Evolutionary conservation across 495 filamentous ascomycete genomes (phyloP).

Genomic region (Rusavskia elegans): DNA sequence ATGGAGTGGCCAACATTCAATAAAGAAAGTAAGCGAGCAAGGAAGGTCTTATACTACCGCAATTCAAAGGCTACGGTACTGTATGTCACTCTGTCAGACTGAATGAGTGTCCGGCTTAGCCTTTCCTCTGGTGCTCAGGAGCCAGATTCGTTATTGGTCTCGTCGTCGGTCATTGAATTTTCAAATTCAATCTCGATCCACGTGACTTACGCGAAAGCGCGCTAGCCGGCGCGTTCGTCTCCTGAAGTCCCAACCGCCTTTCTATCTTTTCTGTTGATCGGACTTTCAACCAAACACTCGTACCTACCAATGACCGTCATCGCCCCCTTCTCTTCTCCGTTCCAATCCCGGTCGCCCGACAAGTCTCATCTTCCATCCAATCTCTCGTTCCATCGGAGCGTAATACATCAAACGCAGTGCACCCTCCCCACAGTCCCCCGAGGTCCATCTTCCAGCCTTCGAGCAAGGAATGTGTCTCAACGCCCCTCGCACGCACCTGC

Average conservation of each 20-base stretch:
- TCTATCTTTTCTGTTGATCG: too few relatives aligned
- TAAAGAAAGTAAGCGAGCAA: too few relatives aligned
- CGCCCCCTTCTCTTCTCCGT: neutral
- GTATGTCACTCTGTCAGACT: neutral
- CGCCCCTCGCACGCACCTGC: conserved; percentile 25
- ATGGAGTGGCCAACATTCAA: too few relatives aligned
- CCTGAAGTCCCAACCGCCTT: neutral
- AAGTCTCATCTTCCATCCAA: conserved; percentile 10
- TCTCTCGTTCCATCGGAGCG: conserved; percentile 23
- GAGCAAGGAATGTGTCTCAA: conserved; percentile 36
- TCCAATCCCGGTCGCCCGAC: conserved; percentile 2
- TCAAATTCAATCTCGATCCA: too few relatives aligned
- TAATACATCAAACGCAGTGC: conserved; percentile 33
- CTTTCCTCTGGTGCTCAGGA: neutral
- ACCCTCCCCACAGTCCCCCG: conserved; percentile 56
- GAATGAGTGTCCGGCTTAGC: neutral
- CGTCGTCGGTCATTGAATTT: neutral
- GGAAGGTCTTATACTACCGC: too few relatives aligned
- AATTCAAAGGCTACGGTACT: too few relatives aligned
- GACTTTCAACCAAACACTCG: neutral
- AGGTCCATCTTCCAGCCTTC: conserved; percentile 36
- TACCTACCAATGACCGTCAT: neutral
- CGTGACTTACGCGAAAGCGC: too few relatives aligned
- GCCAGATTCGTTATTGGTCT: neutral
- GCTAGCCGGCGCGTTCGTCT: too few relatives aligned